phyloP scores from a whole-genome alignment of 352 stramenopile genomes.

The Pythium rhizo-oryzae region DNA sequence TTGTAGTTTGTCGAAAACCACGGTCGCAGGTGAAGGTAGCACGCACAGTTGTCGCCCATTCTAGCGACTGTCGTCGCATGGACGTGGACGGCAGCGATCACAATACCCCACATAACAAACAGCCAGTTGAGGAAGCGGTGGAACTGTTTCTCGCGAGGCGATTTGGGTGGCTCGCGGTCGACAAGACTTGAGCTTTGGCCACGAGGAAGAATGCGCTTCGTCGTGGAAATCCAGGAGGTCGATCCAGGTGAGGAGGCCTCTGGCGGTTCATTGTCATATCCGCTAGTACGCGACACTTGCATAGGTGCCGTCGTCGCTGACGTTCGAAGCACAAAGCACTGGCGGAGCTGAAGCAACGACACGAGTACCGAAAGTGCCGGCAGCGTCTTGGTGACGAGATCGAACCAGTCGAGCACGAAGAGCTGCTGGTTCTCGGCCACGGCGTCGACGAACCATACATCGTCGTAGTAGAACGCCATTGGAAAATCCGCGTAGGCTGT shows the following conservation, averaged over 20 bases:
- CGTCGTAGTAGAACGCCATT: not conserved
- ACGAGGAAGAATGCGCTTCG: no score
- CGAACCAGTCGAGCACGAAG: conserved; percentile 14
- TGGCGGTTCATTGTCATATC: no score
- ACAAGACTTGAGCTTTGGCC: no score
- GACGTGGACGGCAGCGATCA: conserved; percentile 11
- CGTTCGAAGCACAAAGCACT: not conserved
- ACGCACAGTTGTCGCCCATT: not conserved
- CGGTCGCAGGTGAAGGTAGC: conserved; percentile 13
- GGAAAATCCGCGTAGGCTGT: not conserved
- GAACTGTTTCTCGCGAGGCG: not conserved
- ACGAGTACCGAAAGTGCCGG: conserved; percentile 12
- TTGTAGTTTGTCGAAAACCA: conserved; percentile 18
- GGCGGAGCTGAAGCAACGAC: not conserved
- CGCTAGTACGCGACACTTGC: no score
- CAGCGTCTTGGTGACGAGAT: conserved; percentile 21
- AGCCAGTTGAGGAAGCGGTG: not conserved
- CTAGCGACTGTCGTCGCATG: not conserved
- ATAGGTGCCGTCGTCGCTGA: no score
- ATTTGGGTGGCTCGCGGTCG: no score
- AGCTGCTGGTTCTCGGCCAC: conserved; percentile 30
- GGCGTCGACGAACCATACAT: conserved; percentile 14
- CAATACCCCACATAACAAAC: conserved; percentile 14
- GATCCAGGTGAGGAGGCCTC: no score
- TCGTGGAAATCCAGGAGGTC: no score